These are phyloP conservation scores for Phytophthora colocasiae DNA, from an alignment of 352 stramenopile genomes.

Conservation along the genomic window DNA sequence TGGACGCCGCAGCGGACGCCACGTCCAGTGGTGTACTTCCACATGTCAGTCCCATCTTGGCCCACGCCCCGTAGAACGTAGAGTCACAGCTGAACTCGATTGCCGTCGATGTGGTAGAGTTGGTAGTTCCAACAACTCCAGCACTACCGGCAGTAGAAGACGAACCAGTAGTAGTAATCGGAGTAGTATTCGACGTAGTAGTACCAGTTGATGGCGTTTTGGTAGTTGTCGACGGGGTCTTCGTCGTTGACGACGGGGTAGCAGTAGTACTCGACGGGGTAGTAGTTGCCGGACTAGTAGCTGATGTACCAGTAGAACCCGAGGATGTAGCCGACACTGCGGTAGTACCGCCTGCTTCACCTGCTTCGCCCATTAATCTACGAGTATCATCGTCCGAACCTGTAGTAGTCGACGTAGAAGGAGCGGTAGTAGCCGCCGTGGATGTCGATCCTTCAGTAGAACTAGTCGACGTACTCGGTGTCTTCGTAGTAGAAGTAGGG, in stretches of 20 bases:
- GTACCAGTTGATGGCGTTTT: slow-evolving; percentile 10
- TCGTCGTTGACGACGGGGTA: slow-evolving; percentile 19
- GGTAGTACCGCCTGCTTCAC: slow-evolving; percentile 24
- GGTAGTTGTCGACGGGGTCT: slow-evolving; percentile 17
- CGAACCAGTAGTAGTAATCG: slow-evolving; percentile 17
- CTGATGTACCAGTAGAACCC: slow-evolving; percentile 5
- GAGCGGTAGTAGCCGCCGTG: slow-evolving; percentile 26
- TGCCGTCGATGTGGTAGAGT: slow-evolving; percentile 20
- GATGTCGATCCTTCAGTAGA: slow-evolving; percentile 23
- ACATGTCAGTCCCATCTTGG: slow-evolving; percentile 71
- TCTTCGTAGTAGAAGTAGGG: slow-evolving; percentile 15
- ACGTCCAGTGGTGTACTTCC: slow-evolving; percentile 58
- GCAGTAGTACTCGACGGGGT: slow-evolving; percentile 16
- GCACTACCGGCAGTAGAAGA: slow-evolving; percentile 13
- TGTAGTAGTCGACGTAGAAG: slow-evolving; percentile 23
- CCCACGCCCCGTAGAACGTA: slow-evolving; percentile 83
- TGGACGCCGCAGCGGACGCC: slow-evolving; percentile 47
- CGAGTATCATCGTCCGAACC: slow-evolving; percentile 22
- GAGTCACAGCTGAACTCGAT: slow-evolving; percentile 78
- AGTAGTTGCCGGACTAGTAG: not conserved
- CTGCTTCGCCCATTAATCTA: slow-evolving; percentile 23
- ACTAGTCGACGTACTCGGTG: slow-evolving; percentile 24
- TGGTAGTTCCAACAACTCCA: slow-evolving; percentile 16
- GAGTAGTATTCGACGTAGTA: slow-evolving; percentile 10
- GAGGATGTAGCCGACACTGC: slow-evolving; percentile 17